phyloP scores from a whole-genome alignment of 176 grass and related monocot species.

The Aegilops umbellulata region DNA sequence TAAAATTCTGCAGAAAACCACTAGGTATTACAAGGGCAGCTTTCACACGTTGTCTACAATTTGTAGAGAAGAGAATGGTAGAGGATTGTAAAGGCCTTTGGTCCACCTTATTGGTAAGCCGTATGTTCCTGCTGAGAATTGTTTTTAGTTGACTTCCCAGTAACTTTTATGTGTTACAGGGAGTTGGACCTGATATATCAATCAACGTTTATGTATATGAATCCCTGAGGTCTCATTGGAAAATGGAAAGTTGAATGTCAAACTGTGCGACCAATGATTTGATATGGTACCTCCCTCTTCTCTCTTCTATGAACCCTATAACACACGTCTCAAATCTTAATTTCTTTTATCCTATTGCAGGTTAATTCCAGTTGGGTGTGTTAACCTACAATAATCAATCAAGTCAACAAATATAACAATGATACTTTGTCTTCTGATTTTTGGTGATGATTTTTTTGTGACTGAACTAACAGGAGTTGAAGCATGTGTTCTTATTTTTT shows the following conservation, averaged over 20 bases:
- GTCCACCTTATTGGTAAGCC: constrained; percentile 57
- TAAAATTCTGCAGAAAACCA: constrained; percentile 53
- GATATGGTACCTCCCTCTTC: too few relatives aligned
- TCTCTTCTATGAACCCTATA: too few relatives aligned
- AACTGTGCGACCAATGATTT: neutral
- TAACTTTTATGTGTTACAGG: constrained; percentile 56
- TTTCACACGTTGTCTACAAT: constrained; percentile 74
- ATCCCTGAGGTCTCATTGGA: constrained; percentile 78
- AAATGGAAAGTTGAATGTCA: constrained; percentile 56
- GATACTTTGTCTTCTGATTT: too few relatives aligned
- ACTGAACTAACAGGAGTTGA: too few relatives aligned
- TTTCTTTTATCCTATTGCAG: too few relatives aligned
- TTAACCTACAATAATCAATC: too few relatives aligned
- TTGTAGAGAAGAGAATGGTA: constrained; percentile 66
- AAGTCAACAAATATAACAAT: too few relatives aligned
- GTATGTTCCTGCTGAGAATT: constrained; percentile 27
- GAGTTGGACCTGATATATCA: constrained; percentile 86
- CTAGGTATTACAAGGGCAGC: constrained; percentile 82
- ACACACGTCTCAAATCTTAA: too few relatives aligned
- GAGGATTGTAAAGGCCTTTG: too few relatives aligned
- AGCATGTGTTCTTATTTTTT: too few relatives aligned
- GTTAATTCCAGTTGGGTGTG: too few relatives aligned
- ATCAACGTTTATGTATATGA: constrained; percentile 97
- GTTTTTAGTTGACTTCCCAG: constrained; percentile 21
- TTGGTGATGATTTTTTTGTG: too few relatives aligned